Percentiles rank a stretch among this genome's conserved stretches.
Evolutionary conservation across 495 filamentous ascomycete species (phyloP).

Genomic region (Letharia columbiana): DNA sequence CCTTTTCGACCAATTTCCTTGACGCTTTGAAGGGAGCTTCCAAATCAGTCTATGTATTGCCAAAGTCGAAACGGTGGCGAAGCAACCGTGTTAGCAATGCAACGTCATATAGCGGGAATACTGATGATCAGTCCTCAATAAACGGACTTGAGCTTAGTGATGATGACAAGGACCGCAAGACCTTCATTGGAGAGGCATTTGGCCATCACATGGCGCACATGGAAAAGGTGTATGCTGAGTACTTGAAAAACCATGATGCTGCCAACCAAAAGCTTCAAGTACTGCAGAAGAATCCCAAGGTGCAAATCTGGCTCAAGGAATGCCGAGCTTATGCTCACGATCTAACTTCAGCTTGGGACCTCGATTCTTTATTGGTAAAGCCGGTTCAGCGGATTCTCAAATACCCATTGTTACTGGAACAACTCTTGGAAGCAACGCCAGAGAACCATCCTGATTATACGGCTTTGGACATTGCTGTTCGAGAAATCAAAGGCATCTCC

Average conservation of each 20-base stretch:
- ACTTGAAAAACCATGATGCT: slow-evolving; percentile 75
- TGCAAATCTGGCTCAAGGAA: slow-evolving; percentile 84
- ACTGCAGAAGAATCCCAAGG: slow-evolving; percentile 62
- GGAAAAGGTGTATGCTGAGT: slow-evolving; percentile 78
- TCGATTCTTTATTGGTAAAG: slow-evolving; percentile 91
- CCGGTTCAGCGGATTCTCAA: slow-evolving; percentile 87
- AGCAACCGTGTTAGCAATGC: slow-evolving; percentile 44
- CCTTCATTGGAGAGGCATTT: slow-evolving; percentile 73
- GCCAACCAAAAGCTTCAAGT: slow-evolving; percentile 69
- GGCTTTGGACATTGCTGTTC: slow-evolving; percentile 52
- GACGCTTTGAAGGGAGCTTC: slow-evolving; percentile 70
- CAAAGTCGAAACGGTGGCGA: slow-evolving; percentile 48
- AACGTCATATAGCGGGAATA: slow-evolving; percentile 37
- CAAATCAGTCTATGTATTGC: slow-evolving; percentile 60
- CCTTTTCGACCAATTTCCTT: slow-evolving; percentile 70
- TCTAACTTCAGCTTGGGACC: slow-evolving; percentile 83
- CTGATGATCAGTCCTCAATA: slow-evolving; percentile 31
- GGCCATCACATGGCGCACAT: slow-evolving; percentile 60
- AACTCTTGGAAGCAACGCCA: slow-evolving; percentile 71
- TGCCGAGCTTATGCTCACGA: slow-evolving; percentile 82
- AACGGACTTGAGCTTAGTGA: slow-evolving; percentile 40
- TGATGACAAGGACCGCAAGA: slow-evolving; percentile 65
- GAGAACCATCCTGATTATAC: slow-evolving; percentile 72
- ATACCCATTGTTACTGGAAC: slow-evolving; percentile 75
- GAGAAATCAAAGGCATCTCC: slow-evolving; percentile 59